Conservation (phyloP, 225 moss, liverwort and hornwort genomes). For the Pleurozium schreberi region DNA sequence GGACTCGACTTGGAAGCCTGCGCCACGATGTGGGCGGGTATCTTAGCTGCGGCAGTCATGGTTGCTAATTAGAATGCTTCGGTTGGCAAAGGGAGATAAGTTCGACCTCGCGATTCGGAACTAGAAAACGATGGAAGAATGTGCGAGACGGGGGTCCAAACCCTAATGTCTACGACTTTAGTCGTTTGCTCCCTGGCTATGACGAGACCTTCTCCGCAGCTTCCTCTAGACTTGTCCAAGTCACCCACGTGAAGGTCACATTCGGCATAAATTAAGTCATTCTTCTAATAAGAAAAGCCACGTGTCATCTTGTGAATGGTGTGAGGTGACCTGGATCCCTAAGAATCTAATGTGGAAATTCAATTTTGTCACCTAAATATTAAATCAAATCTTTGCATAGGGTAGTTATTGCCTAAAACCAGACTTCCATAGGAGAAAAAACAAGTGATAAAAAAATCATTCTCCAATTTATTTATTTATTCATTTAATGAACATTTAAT, state of each 20-base stretch:
- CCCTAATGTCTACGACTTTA: not conserved
- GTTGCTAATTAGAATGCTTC: not conserved
- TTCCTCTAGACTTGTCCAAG: not conserved
- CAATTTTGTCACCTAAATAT: no score
- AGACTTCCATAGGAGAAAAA: not conserved
- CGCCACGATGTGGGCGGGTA: conserved; percentile 32
- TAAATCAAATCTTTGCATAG: no score
- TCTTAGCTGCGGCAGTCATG: conserved; percentile 32
- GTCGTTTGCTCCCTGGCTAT: not conserved
- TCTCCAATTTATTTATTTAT: no score
- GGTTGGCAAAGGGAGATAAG: not conserved
- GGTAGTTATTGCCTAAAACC: no score
- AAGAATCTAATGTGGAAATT: no score
- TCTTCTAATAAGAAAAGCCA: no score
- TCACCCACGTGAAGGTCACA: no score
- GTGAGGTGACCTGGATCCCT: no score
- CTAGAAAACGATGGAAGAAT: not conserved
- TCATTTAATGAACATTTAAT: not conserved
- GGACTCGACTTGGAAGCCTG: conserved; percentile 27
- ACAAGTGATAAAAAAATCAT: not conserved
- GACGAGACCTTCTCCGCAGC: not conserved
- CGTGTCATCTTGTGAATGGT: no score
- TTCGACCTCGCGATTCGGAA: not conserved
- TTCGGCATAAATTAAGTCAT: no score
- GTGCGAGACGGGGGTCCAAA: not conserved